Evolutionary conservation across 176 grass and related monocot species (phyloP).

Genomic region (Avena sativa): DNA sequence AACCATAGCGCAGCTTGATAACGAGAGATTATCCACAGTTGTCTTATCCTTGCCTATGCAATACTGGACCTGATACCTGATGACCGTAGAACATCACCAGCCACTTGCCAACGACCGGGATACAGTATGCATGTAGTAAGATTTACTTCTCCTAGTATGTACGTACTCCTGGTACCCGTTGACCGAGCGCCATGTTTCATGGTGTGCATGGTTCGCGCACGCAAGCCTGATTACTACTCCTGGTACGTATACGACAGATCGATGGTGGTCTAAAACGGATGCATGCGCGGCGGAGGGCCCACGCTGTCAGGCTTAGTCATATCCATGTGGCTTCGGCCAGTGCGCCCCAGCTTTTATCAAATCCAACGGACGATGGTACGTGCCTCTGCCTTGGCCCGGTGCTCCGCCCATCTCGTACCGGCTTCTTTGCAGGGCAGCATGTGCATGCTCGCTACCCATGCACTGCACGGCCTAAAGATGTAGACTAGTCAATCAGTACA

Average conservation of each 20-base stretch:
- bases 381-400: conserved; percentile 20
- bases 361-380: conserved; percentile 34
- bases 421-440: not conserved
- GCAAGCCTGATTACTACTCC: no score
- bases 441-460: no score
- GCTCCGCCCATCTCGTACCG: conserved; percentile 25
- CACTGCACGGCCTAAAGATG: no score
- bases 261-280: not conserved
- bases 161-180: not conserved
- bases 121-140: not conserved
- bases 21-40: not conserved
- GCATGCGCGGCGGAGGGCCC: not conserved
- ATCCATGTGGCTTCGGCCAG: conserved; percentile 43
- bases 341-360: conserved; percentile 48
- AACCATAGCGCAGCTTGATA: not conserved
- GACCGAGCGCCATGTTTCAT: not conserved
- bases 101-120: not conserved
- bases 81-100: no score
- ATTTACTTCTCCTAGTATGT: not conserved
- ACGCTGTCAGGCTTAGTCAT: conserved; percentile 45
- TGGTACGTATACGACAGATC: no score
- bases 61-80: not conserved
- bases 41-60: not conserved
- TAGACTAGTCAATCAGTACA: no score
- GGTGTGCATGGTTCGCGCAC: no score